Conservation (phyloP, 345 rosid species). For the Gossypium raimondii region DNA sequence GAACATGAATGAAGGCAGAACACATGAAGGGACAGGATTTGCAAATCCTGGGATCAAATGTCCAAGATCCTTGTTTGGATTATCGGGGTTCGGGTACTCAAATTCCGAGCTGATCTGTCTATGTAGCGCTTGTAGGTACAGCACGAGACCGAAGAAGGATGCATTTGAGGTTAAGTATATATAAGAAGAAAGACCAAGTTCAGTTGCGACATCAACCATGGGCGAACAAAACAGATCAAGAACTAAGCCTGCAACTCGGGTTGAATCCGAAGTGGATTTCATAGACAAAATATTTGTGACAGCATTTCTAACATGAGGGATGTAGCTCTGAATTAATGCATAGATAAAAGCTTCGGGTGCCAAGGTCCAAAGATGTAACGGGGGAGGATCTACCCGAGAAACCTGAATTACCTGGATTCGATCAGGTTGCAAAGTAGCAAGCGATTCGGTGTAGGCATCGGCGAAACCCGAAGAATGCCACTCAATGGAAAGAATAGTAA, state of each 20-base stretch:
- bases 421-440: neutral
- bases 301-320: neutral
- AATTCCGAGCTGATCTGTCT: neutral
- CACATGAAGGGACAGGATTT: neutral
- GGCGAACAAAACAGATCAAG: neutral
- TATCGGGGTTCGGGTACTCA: neutral
- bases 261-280: neutral
- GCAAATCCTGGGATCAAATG: slow-evolving; percentile 1
- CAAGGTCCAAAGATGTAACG: neutral
- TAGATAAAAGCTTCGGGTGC: neutral
- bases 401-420: neutral
- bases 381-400: neutral
- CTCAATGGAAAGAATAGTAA: neutral
- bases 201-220: neutral
- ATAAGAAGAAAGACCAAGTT: neutral
- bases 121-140: neutral
- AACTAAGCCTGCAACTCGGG: neutral
- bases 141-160: neutral
- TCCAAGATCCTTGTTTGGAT: neutral
- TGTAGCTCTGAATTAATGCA: neutral
- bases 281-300: neutral
- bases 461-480: neutral
- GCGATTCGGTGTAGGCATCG: neutral
- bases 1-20: neutral
- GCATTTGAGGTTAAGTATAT: neutral